Evolutionary conservation across 345 rosid species (phyloP).

Genomic region (Syzygium jambos): DNA sequence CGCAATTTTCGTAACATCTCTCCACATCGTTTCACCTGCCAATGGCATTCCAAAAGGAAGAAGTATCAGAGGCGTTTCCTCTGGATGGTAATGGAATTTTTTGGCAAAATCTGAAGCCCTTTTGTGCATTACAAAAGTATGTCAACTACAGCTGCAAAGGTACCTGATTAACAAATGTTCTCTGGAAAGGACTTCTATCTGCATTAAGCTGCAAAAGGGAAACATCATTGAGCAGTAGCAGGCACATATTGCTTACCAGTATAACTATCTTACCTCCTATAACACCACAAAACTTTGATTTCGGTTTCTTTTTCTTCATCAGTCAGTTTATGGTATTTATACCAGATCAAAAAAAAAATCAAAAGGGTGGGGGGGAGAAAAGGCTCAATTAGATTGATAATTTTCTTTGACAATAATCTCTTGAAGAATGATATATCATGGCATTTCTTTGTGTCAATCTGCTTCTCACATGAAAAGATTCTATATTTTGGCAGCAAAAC

Average conservation of each 20-base stretch:
- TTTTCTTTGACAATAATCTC: not conserved
- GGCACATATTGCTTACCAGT: not conserved
- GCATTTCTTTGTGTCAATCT: not conserved
- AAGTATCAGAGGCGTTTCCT: not conserved
- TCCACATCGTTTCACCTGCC: slow-evolving; percentile 87
- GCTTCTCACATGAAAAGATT: not conserved
- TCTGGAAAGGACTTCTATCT: slow-evolving; percentile 87
- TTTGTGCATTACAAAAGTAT: not conserved
- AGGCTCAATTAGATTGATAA: not conserved
- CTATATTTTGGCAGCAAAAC: not conserved
- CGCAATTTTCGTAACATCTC: slow-evolving; percentile 94
- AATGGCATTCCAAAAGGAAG: not conserved
- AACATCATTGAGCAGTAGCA: not conserved
- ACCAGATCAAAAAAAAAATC: not conserved
- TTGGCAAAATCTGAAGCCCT: not conserved
- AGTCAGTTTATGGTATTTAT: not conserved
- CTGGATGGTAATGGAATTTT: not conserved
- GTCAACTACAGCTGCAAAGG: not conserved
- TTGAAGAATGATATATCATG: not conserved
- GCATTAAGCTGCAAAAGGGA: slow-evolving; percentile 62
- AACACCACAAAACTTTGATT: not conserved
- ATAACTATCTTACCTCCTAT: not conserved
- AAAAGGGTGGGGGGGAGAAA: not conserved
- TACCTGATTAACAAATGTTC: slow-evolving; percentile 98
- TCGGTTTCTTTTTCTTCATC: not conserved